Base-by-base conservation (phyloP, 2,329 filamentous ascomycete genomes). In the Trichoderma brevicompactum region DNA sequence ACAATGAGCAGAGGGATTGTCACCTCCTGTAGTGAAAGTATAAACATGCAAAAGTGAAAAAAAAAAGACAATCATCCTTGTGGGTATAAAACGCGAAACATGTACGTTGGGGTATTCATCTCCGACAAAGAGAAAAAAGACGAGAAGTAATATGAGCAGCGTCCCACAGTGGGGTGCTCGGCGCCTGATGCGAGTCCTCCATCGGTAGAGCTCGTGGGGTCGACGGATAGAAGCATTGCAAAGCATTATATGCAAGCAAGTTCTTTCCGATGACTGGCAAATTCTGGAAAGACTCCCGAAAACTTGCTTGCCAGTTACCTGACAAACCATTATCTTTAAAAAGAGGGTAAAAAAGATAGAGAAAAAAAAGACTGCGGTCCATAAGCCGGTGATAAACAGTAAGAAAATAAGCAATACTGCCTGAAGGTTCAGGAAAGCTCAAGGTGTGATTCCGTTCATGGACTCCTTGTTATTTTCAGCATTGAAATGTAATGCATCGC, bases 81-180 rank as follows among this genome's bases (percentile, higher is more conserved):
- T 64, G 71, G 71, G 69, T 72, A 71, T 72, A 70, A 65, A 28
- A 67, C 67, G 68, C 70, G 52, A 52, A 53, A 53, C 50, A 13
- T 46, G 23, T 23, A 62, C 50, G 60, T 52, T 44, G 36, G 40
- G 60, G 63, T 62, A 60, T 66, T 52, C 41, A 19, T 46, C 50
- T 49, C 41, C 61, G 48, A 68, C 67, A 66, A 64, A 55, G 58
- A 64, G 61, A 40, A 61, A 19, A 44, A 68, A 61, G 61, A 69
- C 28, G 52, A 61, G 63, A 68, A 58, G n/a, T 36, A 34, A 34
- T 13, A 40, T 15, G 48, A 68, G 70, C 58, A 55, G 19, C 43
- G 38, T 46, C 43, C 49, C 67, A 65, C 66, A 62, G 7, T 36
- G 67, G 72, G 67, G 69, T 69, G 70, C 64, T 70, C 68, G 67